Evolutionary conservation across 176 grass and related monocot species (phyloP).

Genomic region (Aegilops speltoides): DNA sequence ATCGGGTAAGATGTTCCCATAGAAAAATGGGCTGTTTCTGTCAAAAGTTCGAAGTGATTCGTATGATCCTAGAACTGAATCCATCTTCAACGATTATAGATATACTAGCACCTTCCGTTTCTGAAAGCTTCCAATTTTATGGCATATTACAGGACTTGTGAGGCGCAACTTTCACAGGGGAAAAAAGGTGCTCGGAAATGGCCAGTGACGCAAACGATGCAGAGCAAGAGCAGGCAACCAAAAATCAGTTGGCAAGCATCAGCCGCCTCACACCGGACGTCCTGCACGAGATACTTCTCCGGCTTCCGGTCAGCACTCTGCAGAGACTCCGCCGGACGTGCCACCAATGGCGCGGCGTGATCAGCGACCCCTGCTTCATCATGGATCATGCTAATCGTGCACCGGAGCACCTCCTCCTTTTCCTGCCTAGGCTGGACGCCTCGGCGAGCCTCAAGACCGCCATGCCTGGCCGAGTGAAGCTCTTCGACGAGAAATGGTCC

Average conservation of each 20-base stretch:
- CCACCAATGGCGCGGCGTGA: slow-evolving; percentile 29
- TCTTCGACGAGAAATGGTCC: slow-evolving; percentile 35
- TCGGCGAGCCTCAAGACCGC: not conserved
- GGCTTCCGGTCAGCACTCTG: slow-evolving; percentile 26
- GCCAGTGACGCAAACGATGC: not conserved
- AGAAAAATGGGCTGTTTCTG: not conserved
- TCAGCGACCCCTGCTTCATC: slow-evolving; percentile 13
- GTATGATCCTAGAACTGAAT: not conserved
- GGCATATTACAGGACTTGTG: not conserved
- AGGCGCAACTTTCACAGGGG: not conserved
- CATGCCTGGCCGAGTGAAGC: not conserved
- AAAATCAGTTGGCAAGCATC: slow-evolving; percentile 8
- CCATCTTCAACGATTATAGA: not conserved
- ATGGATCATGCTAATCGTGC: slow-evolving; percentile 10
- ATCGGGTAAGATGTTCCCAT: not conserved
- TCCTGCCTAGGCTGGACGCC: not conserved
- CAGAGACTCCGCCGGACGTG: slow-evolving; percentile 11
- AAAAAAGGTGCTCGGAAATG: not conserved
- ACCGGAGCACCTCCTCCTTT: slow-evolving; percentile 36
- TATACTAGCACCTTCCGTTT: not conserved
- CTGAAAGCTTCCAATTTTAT: not conserved
- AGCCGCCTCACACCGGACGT: slow-evolving; percentile 17
- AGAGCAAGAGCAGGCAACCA: not conserved
- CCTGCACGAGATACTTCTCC: slow-evolving; percentile 37
- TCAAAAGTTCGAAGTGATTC: not conserved